phyloP scores from a whole-genome alignment of 352 stramenopile genomes.

The Phytophthora sansomeana region DNA sequence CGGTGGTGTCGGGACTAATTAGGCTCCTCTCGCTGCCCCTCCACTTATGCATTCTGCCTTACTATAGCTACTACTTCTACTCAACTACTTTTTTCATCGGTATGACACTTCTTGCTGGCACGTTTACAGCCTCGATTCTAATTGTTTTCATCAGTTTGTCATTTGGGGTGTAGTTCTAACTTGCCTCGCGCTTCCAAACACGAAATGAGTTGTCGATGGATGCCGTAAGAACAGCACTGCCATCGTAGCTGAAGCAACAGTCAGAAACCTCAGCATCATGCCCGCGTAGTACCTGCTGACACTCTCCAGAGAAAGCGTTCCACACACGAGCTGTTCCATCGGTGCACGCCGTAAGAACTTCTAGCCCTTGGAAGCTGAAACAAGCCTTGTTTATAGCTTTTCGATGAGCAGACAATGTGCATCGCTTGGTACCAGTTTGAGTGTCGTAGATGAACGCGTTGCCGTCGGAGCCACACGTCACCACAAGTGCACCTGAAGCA shows the following conservation, averaged over 20 bases:
- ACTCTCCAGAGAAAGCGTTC: constrained; percentile 76
- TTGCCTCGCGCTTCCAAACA: constrained; percentile 49
- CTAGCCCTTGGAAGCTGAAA: constrained; percentile 76
- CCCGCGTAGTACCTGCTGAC: constrained; percentile 60
- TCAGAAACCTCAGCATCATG: constrained; percentile 76
- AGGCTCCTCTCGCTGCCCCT: constrained; percentile 20
- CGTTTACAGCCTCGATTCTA: not conserved
- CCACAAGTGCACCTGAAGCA: constrained; percentile 69
- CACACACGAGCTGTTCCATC: constrained; percentile 72
- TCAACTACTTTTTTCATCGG: constrained; percentile 40
- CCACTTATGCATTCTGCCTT: constrained; percentile 36
- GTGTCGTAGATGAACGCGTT: constrained; percentile 78
- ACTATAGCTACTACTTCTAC: constrained; percentile 46
- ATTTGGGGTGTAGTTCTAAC: constrained; percentile 3
- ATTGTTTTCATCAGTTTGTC: not conserved
- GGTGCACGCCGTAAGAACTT: constrained; percentile 61
- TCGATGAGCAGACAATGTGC: constrained; percentile 54
- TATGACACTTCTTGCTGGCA: not conserved
- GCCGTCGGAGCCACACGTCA: constrained; percentile 57
- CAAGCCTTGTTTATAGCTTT: constrained; percentile 55
- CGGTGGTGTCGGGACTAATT: constrained; percentile 23
- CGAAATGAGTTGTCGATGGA: constrained; percentile 78
- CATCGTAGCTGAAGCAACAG: constrained; percentile 74
- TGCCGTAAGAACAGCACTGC: constrained; percentile 47
- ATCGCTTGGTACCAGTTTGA: constrained; percentile 63